phyloP scores from a whole-genome alignment of 148 eudicot genomes.

The Nepenthes mirabilis region DNA sequence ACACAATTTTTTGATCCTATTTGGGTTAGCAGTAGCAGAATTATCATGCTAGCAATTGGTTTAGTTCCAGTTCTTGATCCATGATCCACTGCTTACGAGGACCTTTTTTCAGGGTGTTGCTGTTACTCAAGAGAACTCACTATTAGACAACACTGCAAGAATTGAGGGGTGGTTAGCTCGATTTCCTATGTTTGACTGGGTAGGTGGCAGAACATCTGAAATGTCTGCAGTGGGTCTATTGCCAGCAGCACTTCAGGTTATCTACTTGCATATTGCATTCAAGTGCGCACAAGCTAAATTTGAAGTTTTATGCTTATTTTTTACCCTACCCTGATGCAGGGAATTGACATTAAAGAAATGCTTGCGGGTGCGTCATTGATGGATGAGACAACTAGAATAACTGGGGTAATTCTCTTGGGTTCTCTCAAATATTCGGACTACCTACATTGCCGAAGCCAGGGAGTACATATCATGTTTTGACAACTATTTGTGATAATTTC shows the following conservation, averaged over 20 bases:
- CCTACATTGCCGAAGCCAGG: no score
- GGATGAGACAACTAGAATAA: constrained; percentile 88
- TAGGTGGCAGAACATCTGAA: constrained; percentile 97
- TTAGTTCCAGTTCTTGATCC: background rate
- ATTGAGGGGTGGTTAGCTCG: constrained; percentile 93
- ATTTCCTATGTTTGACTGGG: constrained; percentile 99
- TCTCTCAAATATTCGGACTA: background rate
- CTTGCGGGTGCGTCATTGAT: constrained; percentile 92
- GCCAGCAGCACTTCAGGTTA: constrained; percentile 96
- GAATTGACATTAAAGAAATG: constrained; percentile 83
- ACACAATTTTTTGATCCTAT: no score
- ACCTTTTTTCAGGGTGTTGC: constrained; percentile 76
- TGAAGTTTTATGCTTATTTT: background rate
- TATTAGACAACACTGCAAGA: constrained; percentile 91
- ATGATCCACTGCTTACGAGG: constrained; percentile 3
- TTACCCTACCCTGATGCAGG: constrained; percentile 33
- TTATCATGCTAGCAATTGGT: no score
- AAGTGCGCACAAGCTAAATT: background rate
- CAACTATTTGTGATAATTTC: no score
- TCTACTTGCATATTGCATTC: constrained; percentile 2
- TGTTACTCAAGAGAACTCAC: constrained; percentile 87
- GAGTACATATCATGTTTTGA: no score
- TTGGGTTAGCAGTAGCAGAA: no score
- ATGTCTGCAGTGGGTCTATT: constrained; percentile 98
- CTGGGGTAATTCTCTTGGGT: constrained; percentile 33